Evolutionary conservation across 331 rosid genomes (phyloP).

Genomic region (Malus hybrid): DNA sequence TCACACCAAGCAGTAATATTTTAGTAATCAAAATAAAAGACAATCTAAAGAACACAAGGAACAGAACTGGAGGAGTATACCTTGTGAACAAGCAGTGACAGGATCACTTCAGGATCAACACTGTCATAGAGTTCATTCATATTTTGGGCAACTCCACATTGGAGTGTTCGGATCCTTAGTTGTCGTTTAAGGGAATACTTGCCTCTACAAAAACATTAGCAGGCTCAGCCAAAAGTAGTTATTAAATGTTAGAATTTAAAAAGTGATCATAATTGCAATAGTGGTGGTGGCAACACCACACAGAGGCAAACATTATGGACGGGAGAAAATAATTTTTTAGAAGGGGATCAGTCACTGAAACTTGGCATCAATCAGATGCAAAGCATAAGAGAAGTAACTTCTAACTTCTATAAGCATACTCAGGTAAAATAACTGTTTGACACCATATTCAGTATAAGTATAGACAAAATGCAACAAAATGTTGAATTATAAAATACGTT

Average conservation of each 20-base stretch:
- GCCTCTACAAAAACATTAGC: constrained; percentile 43
- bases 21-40: not conserved
- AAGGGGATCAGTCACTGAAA: not conserved
- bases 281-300: not conserved
- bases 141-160: constrained; percentile 72
- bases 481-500: not conserved
- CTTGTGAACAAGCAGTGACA: constrained; percentile 88
- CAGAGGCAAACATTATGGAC: not conserved
- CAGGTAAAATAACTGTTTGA: not conserved
- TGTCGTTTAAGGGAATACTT: constrained; percentile 71
- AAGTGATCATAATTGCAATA: constrained; percentile 6
- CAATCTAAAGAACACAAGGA: not conserved
- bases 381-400: not conserved
- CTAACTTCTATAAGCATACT: not conserved
- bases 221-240: constrained; percentile 17
- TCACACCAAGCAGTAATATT: not conserved
- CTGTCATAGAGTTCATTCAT: constrained; percentile 69
- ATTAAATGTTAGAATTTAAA: not conserved
- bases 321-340: not conserved
- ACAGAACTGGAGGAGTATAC: constrained; percentile 29
- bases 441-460: not conserved
- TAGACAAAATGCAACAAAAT: not conserved
- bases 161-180: constrained; percentile 77
- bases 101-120: constrained; percentile 83
- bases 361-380: not conserved